Conservation (phyloP, 257 asterid species). For the Apocynum venetum region DNA sequence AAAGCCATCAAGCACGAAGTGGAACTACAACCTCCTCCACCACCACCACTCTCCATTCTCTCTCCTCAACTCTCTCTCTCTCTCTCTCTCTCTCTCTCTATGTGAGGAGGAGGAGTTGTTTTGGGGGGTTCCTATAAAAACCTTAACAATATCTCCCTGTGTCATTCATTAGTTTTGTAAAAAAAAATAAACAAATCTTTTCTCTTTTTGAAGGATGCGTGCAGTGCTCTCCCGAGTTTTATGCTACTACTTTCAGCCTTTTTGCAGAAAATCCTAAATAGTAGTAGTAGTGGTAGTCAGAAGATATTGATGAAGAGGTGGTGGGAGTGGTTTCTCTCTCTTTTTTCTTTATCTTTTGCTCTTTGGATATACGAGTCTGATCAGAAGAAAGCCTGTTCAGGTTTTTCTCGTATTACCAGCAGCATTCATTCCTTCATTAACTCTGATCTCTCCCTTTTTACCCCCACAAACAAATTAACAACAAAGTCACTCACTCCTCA, state of each 20-base stretch:
- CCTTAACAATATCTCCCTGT: slow-evolving; percentile 8
- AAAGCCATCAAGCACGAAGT: slow-evolving; percentile 42
- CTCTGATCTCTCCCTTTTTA: neutral
- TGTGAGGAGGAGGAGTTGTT: too few species aligned
- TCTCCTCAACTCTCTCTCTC: slow-evolving; percentile 5
- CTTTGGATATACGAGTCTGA: slow-evolving; percentile 1
- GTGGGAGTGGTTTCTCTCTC: neutral
- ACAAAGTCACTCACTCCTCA: slow-evolving; percentile 6
- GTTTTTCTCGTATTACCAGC: slow-evolving; percentile 22
- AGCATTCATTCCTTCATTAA: neutral
- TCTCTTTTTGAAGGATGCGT: slow-evolving; percentile 23
- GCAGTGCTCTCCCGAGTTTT: slow-evolving; percentile 90
- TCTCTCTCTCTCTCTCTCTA: neutral
- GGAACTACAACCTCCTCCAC: slow-evolving; percentile 38
- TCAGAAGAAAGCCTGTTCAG: slow-evolving; percentile 29
- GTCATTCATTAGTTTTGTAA: neutral
- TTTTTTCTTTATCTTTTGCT: slow-evolving; percentile 11
- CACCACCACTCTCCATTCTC: slow-evolving; percentile 41
- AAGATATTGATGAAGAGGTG: neutral
- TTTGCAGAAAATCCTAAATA: slow-evolving; percentile 61
- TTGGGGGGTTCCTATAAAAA: slow-evolving; percentile 7
- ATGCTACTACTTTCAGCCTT: slow-evolving; percentile 73
- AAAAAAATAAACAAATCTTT: neutral
- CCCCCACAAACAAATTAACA: slow-evolving; percentile 2
- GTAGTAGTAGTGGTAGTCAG: slow-evolving; percentile 28